These are phyloP conservation scores for Cladosporium sp. DNA, from an alignment of 2,329 filamentous ascomycete genomes.

Conservation along the genomic window DNA sequence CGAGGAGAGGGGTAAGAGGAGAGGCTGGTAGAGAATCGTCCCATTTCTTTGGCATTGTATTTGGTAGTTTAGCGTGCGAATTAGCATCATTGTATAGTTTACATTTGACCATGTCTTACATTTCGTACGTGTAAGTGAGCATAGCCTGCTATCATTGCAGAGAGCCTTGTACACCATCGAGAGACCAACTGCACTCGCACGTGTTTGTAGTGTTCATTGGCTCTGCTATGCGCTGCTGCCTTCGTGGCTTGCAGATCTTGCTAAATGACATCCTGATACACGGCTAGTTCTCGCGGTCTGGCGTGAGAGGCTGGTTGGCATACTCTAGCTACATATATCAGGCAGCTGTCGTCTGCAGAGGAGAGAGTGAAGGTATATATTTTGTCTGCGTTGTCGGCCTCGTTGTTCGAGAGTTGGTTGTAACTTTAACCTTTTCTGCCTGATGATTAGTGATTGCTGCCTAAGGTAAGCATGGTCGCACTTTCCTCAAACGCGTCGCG, in stretches of 20 bases:
- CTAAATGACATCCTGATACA: neutral
- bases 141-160: neutral
- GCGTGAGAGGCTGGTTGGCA: no score
- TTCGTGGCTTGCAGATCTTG: neutral
- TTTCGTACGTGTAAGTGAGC: neutral
- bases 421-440: neutral
- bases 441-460: no score
- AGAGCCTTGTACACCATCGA: no score
- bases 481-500: conserved; percentile 5
- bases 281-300: neutral
- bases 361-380: neutral
- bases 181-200: no score
- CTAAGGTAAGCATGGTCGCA: neutral
- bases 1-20: conserved; percentile 70
- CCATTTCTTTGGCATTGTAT: neutral
- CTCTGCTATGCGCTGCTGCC: conserved; percentile 6
- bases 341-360: neutral
- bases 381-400: neutral
- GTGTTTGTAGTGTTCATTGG: neutral
- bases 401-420: no score
- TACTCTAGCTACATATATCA: neutral
- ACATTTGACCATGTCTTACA: neutral
- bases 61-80: neutral
- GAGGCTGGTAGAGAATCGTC: conserved; percentile 61
- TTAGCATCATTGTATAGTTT: neutral